Conservation (phyloP, 2,329 filamentous ascomycete genomes). For the Chaetomium sp. region DNA sequence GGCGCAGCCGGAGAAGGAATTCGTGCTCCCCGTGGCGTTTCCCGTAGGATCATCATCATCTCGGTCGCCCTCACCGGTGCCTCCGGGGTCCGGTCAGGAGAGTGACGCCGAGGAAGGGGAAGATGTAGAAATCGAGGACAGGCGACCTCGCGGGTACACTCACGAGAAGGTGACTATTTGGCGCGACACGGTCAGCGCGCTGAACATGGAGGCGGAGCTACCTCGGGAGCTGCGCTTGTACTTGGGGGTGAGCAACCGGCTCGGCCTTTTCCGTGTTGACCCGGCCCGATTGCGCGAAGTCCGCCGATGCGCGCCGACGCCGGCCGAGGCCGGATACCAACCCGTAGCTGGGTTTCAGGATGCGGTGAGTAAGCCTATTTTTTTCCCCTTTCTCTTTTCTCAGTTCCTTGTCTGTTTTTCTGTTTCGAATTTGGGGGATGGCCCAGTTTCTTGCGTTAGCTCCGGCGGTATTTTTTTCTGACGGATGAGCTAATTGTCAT, state of each 20-base stretch:
- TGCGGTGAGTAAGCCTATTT: slow-evolving; percentile 45
- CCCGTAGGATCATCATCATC: slow-evolving; percentile 24
- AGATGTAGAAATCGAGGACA: slow-evolving; percentile 41
- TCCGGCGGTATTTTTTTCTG: neutral
- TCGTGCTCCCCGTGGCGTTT: slow-evolving; percentile 59
- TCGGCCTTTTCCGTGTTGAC: slow-evolving; percentile 64
- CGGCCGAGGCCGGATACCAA: slow-evolving; percentile 55
- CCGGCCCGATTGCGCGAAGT: slow-evolving; percentile 51
- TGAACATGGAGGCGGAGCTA: slow-evolving; percentile 53
- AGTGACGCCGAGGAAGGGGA: no score
- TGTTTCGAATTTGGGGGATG: neutral
- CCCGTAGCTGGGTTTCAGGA: slow-evolving; percentile 64
- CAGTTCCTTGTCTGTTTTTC: slow-evolving; percentile 8
- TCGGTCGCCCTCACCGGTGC: slow-evolving; percentile 35
- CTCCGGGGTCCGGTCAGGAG: no score
- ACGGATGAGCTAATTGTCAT: neutral
- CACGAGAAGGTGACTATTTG: slow-evolving; percentile 59
- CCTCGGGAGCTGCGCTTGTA: slow-evolving; percentile 58
- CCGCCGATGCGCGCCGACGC: slow-evolving; percentile 51
- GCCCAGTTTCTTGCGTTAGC: neutral
- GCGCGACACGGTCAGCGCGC: slow-evolving; percentile 48
- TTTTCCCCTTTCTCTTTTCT: neutral
- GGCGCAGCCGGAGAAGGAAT: slow-evolving; percentile 53
- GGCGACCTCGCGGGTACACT: slow-evolving; percentile 45
- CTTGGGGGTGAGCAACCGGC: slow-evolving; percentile 58